phyloP scores from a whole-genome alignment of 1,284 basidiomycete genomes.

The Anthracocystis walkeri region DNA sequence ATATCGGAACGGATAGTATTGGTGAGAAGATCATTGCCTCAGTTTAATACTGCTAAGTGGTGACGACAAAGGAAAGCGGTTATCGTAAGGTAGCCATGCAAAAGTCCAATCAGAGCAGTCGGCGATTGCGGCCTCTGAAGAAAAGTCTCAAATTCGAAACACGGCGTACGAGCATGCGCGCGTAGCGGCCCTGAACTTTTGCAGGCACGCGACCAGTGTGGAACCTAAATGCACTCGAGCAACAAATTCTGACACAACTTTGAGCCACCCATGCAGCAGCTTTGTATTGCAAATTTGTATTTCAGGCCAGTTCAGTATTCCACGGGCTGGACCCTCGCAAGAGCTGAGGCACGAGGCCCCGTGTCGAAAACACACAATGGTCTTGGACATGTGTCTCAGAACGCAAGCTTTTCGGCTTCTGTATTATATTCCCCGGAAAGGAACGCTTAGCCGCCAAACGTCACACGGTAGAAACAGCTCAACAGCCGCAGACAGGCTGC shows the following conservation, averaged over 20 bases:
- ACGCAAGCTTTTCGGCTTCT: constrained; percentile 5
- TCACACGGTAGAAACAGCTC: constrained; percentile 5
- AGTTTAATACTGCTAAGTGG: too few relatives aligned
- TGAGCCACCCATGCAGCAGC: background rate
- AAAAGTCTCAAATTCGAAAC: constrained; percentile 3
- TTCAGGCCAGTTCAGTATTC: background rate
- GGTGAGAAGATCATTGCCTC: too few relatives aligned
- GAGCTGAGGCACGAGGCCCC: constrained; percentile 7
- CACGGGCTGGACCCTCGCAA: background rate
- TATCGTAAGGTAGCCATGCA: too few relatives aligned
- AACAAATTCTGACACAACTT: too few relatives aligned
- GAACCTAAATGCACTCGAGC: too few relatives aligned
- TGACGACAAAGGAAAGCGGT: too few relatives aligned
- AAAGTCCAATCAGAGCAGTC: too few relatives aligned
- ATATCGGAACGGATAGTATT: too few relatives aligned
- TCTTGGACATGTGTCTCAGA: constrained; percentile 20
- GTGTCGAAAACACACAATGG: constrained; percentile 10
- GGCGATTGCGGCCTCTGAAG: background rate
- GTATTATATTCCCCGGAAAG: constrained; percentile 1
- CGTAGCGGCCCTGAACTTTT: background rate
- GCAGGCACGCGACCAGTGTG: background rate
- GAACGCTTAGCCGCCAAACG: background rate
- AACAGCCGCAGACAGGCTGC: background rate
- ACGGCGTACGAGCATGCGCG: background rate
- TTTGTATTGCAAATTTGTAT: background rate